Evolutionary conservation across 1,139 yeast species (phyloP).

Genomic region (Saccharomyces pastorianus): DNA sequence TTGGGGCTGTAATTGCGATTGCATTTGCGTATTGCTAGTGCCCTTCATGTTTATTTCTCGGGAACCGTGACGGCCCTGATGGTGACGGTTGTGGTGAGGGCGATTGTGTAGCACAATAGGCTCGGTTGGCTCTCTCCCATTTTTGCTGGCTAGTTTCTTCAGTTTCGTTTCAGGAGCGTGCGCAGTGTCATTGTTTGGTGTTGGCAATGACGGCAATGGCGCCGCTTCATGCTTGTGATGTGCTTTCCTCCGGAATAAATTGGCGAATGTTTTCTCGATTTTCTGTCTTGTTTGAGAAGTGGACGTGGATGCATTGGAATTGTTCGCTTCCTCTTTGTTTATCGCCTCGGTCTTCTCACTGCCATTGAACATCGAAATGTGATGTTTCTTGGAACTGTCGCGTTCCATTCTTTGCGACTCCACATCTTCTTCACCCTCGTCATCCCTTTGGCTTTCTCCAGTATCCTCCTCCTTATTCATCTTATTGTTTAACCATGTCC

Average conservation of each 20-base stretch:
- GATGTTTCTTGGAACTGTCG: background rate
- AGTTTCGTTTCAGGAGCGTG: background rate
- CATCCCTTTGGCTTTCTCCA: slow-evolving; percentile 7
- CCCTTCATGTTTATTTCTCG: background rate
- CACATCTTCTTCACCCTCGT: slow-evolving; percentile 3
- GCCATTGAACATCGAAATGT: background rate
- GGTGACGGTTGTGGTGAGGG: background rate
- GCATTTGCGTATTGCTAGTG: background rate
- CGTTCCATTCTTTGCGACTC: background rate
- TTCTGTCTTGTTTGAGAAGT: slow-evolving; percentile 1
- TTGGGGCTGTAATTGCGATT: too few relatives aligned
- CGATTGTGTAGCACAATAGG: background rate
- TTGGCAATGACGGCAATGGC: background rate
- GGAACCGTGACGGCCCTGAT: background rate
- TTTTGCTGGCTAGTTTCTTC: background rate
- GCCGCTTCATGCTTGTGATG: slow-evolving; percentile 3
- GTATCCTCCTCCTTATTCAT: slow-evolving; percentile 23
- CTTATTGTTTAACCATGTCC: slow-evolving; percentile 23
- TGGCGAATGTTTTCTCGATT: slow-evolving; percentile 3
- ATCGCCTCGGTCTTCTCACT: background rate
- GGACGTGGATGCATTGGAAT: background rate
- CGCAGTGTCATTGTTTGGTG: background rate
- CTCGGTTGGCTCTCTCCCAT: background rate
- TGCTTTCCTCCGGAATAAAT: slow-evolving; percentile 3
- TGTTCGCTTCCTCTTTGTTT: background rate